These are phyloP conservation scores for Cyclanthera cordifolia DNA, from an alignment of 306 rosid species.

Conservation along the genomic window DNA sequence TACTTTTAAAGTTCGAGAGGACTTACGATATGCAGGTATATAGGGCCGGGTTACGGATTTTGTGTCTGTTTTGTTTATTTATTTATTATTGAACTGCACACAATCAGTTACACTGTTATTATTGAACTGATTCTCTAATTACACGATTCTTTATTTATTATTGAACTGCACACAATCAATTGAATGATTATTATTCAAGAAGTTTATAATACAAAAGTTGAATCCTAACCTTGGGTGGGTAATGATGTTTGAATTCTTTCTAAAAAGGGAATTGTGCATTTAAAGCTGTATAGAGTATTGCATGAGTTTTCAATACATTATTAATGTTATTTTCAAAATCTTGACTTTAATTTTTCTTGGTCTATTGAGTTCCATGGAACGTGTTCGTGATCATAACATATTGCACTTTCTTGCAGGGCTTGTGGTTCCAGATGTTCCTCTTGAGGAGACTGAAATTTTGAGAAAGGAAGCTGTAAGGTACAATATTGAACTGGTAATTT, in stretches of 20 bases:
- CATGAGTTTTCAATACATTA: not conserved
- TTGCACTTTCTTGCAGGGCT: constrained; percentile 41
- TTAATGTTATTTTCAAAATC: not conserved
- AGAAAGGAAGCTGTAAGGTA: constrained; percentile 17
- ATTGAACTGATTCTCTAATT: too few species aligned
- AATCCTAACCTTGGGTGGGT: not conserved
- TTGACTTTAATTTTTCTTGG: not conserved
- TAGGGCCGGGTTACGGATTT: not conserved
- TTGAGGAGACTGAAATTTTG: constrained; percentile 60
- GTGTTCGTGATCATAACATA: not conserved
- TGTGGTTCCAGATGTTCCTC: constrained; percentile 92
- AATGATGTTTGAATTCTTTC: not conserved
- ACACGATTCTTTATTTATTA: too few species aligned
- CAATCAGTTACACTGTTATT: too few species aligned
- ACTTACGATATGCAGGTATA: not conserved
- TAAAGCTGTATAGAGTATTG: not conserved
- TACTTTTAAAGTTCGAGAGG: not conserved
- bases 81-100: too few species aligned
- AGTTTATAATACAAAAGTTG: not conserved
- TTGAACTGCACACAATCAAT: too few species aligned
- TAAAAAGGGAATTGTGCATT: not conserved
- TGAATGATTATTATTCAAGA: not conserved
- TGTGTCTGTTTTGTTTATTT: too few species aligned
- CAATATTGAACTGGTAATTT: constrained; percentile 67
- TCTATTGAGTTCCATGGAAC: not conserved